Conservation (phyloP, 2,329 filamentous ascomycete species). For the Phaeophleospora eucalypticola region DNA sequence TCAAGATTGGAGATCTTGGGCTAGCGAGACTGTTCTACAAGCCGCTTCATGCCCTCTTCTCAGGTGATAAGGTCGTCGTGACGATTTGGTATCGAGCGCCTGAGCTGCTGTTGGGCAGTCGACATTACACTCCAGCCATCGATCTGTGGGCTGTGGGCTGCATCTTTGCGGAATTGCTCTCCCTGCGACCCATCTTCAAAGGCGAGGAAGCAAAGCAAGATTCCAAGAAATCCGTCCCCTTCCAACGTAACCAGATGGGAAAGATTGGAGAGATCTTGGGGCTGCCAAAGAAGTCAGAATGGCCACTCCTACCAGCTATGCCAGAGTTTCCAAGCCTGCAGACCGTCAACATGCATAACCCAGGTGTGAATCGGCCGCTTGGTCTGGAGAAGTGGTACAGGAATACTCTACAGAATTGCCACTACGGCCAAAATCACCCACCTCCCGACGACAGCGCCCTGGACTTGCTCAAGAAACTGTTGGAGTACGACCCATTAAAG, state of each 20-base stretch:
- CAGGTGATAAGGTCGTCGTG: constrained; percentile 94
- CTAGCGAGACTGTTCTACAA: constrained; percentile 92
- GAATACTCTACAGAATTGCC: constrained; percentile 45
- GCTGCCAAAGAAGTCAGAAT: constrained; percentile 79
- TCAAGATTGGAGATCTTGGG: constrained; percentile 92
- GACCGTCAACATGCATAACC: constrained; percentile 41
- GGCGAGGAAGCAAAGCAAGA: constrained; percentile 99
- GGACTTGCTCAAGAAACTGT: constrained; percentile 71
- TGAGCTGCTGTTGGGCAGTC: constrained; percentile 82
- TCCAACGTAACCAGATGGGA: constrained; percentile 97
- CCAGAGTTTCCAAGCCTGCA: constrained; percentile 63
- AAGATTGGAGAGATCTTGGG: constrained; percentile 98
- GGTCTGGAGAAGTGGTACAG: constrained; percentile 66
- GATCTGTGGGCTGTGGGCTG: constrained; percentile 98
- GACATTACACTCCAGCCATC: constrained; percentile 96
- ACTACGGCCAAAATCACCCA: constrained; percentile 37
- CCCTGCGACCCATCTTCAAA: constrained; percentile 91
- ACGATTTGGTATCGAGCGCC: constrained; percentile 99
- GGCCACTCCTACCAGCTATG: constrained; percentile 80
- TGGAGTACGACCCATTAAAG: constrained; percentile 90
- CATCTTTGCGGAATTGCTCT: constrained; percentile 92
- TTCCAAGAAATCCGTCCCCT: constrained; percentile 93
- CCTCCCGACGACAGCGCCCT: constrained; percentile 63
- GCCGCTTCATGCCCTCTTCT: constrained; percentile 84
- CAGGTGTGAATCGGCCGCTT: constrained; percentile 49